phyloP scores from a whole-genome alignment of 2,329 filamentous ascomycete species.

The Cryphonectria naterciae region DNA sequence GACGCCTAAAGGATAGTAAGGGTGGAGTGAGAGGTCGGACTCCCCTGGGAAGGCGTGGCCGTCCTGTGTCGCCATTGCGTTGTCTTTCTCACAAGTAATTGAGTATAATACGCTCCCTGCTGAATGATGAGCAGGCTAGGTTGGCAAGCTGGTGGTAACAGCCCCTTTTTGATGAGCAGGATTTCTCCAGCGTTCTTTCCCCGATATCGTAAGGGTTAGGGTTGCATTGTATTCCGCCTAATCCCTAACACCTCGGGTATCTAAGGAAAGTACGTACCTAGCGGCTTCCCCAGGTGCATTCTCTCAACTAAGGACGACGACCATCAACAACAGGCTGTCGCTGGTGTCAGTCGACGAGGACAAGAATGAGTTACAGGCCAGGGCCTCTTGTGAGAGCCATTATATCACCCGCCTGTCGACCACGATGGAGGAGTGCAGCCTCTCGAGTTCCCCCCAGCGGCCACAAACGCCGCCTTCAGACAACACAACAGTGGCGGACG shows the following conservation, averaged over 20 bases:
- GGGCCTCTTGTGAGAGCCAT: background rate
- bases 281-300: background rate
- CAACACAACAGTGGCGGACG: constrained; percentile 34
- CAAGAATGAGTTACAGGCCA: background rate
- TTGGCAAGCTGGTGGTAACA: background rate
- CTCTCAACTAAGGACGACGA: background rate
- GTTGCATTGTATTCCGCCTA: background rate
- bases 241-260: background rate
- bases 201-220: background rate
- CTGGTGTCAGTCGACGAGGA: background rate
- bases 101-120: background rate
- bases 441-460: background rate
- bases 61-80: background rate
- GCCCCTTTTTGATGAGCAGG: background rate
- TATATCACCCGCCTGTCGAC: background rate
- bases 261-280: background rate
- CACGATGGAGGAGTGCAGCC: background rate
- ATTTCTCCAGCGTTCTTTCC: background rate
- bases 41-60: background rate
- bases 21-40: constrained; percentile 49
- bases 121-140: background rate
- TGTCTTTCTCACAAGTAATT: background rate
- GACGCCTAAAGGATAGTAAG: constrained; percentile 72
- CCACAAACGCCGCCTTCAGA: constrained; percentile 32
- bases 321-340: background rate